A percentile compares a stretch with the other conserved stretches of the same genome.
Evolutionary conservation across 2,329 filamentous ascomycete species (phyloP).

Genomic region (Aspergillus chevalieri): DNA sequence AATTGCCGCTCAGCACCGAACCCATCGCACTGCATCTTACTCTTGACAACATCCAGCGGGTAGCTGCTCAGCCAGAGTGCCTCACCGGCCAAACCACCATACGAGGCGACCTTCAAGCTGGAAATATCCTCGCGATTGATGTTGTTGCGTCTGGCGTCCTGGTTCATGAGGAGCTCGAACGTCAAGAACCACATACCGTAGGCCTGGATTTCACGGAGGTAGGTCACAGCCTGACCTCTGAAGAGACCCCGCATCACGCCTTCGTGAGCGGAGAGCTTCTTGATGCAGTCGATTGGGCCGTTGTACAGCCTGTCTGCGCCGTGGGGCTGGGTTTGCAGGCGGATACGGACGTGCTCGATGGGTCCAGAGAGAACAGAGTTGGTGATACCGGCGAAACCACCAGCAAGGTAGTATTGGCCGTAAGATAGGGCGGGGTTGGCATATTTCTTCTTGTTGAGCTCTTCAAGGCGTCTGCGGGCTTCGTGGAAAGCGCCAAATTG

Average conservation of each 20-base stretch:
- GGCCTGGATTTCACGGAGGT: constrained; percentile 83
- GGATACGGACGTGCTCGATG: constrained; percentile 95
- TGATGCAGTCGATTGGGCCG: constrained; percentile 84
- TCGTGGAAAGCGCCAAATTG: constrained; percentile 97
- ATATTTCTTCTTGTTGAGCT: constrained; percentile 54
- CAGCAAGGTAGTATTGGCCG: constrained; percentile 79
- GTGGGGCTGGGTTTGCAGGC: constrained; percentile 93
- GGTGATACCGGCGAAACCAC: constrained; percentile 85
- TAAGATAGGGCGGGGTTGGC: constrained; percentile 58
- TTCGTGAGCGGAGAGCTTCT: constrained; percentile 66
- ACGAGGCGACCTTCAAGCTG: constrained; percentile 78
- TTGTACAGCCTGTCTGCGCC: constrained; percentile 69
- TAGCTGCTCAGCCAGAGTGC: constrained; percentile 90
- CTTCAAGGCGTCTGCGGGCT: constrained; percentile 79
- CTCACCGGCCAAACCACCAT: constrained; percentile 90
- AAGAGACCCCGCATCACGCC: constrained; percentile 71
- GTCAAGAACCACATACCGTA: constrained; percentile 94
- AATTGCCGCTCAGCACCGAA: constrained; percentile 69
- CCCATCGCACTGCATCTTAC: constrained; percentile 98
- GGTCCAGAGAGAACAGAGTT: constrained; percentile 85
- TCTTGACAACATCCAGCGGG: constrained; percentile 96
- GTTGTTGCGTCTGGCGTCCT: constrained; percentile 71
- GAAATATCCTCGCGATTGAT: constrained; percentile 71
- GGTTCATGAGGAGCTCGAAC: constrained; percentile 95
- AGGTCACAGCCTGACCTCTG: constrained; percentile 78